A percentile compares a stretch with the other conserved stretches of the same genome.
Evolutionary conservation across 2,329 filamentous ascomycete species (phyloP).

Genomic region (Leptodontidium sp.): DNA sequence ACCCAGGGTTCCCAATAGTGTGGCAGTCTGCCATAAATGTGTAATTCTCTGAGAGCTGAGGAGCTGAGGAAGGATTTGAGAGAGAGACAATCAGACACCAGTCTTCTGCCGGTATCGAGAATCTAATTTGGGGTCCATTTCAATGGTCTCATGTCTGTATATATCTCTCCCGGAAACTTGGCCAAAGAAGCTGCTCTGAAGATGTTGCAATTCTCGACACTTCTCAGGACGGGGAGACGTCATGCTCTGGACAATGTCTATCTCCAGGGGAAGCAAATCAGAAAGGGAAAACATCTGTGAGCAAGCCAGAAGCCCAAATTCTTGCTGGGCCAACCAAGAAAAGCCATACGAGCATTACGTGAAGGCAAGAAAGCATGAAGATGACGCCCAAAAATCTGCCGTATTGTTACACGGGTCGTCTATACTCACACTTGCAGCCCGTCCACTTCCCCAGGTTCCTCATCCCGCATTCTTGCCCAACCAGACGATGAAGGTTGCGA

Average conservation of each 20-base stretch:
- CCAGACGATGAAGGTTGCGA: neutral
- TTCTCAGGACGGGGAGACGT: neutral
- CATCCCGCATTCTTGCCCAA: neutral
- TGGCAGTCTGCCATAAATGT: neutral
- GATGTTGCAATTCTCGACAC: too few species aligned
- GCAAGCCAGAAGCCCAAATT: neutral
- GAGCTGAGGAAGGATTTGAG: neutral
- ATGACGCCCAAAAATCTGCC: neutral
- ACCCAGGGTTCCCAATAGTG: neutral
- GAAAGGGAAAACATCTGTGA: neutral
- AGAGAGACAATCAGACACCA: neutral
- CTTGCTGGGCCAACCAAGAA: neutral
- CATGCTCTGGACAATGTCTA: neutral
- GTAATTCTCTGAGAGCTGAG: neutral
- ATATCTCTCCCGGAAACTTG: neutral
- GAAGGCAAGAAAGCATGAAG: neutral
- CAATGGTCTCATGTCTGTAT: constrained; percentile 10
- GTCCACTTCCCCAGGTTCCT: neutral
- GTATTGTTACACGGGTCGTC: neutral
- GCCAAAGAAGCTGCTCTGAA: neutral
- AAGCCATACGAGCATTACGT: neutral
- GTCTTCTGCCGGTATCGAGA: neutral
- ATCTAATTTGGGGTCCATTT: neutral
- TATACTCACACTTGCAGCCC: neutral
- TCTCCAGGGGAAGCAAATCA: neutral